phyloP scores from a whole-genome alignment of 306 rosid genomes.

The Lathyrus sativus region DNA sequence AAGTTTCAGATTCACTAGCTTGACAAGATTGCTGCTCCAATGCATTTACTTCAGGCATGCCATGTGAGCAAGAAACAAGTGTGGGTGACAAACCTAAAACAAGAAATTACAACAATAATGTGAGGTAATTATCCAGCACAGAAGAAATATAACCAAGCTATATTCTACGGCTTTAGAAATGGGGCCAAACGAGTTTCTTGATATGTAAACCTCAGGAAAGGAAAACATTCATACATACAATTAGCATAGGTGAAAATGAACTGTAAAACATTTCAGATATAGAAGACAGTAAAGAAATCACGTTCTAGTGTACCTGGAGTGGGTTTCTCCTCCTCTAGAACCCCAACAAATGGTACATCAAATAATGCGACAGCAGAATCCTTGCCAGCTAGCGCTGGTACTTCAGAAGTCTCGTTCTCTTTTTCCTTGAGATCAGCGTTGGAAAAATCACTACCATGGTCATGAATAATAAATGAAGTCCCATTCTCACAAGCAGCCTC shows the following conservation, averaged over 20 bases:
- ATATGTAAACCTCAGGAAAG: constrained; percentile 7
- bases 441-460: constrained; percentile 52
- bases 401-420: constrained; percentile 54
- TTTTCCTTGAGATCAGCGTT: constrained; percentile 45
- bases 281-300: constrained; percentile 8
- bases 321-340: constrained; percentile 55
- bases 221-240: constrained; percentile 18
- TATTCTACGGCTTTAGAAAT: too few relatives aligned
- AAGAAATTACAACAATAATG: constrained; percentile 38
- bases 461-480: constrained; percentile 50
- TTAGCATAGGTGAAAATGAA: constrained; percentile 22
- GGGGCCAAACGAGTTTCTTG: too few relatives aligned
- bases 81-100: constrained; percentile 55
- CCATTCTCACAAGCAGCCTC: constrained; percentile 64
- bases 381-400: constrained; percentile 49
- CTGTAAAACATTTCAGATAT: not conserved
- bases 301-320: constrained; percentile 56
- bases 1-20: constrained; percentile 51
- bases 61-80: constrained; percentile 54
- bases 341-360: constrained; percentile 65
- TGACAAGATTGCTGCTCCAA: constrained; percentile 56
- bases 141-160: constrained; percentile 3
- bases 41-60: constrained; percentile 48
- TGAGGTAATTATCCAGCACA: constrained; percentile 34
- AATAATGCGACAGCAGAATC: constrained; percentile 58